Conservation (phyloP, 371 early-diverging fungal genomes). For the Rhizopus stolonifer region DNA sequence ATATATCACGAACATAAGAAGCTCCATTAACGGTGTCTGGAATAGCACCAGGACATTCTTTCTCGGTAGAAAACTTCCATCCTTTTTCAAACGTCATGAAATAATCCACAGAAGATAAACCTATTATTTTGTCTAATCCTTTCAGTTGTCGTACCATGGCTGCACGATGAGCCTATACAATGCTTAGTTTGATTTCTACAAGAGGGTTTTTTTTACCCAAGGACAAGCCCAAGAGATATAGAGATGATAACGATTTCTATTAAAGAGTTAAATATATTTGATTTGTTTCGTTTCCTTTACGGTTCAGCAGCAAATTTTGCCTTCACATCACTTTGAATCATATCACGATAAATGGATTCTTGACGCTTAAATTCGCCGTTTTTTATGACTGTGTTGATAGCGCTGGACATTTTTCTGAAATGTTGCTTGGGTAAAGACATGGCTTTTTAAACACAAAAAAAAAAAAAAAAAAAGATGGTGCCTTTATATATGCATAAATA, state of each 20-base stretch:
- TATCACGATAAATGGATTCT: slow-evolving; percentile 79
- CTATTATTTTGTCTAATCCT: slow-evolving; percentile 79
- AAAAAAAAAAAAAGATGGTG: too few relatives aligned
- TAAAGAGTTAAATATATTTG: not conserved
- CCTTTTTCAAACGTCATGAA: slow-evolving; percentile 77
- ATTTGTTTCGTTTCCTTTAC: slow-evolving; percentile 42
- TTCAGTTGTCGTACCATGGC: slow-evolving; percentile 84
- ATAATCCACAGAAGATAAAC: slow-evolving; percentile 83
- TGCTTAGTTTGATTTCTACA: too few relatives aligned
- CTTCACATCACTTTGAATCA: slow-evolving; percentile 53
- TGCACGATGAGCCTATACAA: slow-evolving; percentile 88
- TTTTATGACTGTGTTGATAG: too few relatives aligned
- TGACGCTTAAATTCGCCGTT: slow-evolving; percentile 88
- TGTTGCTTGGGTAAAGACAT: too few relatives aligned
- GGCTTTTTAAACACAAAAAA: too few relatives aligned
- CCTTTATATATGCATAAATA: too few relatives aligned
- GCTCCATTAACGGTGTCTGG: slow-evolving; percentile 76
- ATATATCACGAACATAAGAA: slow-evolving; percentile 78
- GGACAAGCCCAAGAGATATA: slow-evolving; percentile 84
- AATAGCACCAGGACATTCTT: slow-evolving; percentile 78
- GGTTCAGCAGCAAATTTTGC: slow-evolving; percentile 78
- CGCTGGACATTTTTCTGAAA: too few relatives aligned
- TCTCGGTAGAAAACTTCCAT: slow-evolving; percentile 75
- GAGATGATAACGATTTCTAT: slow-evolving; percentile 74
- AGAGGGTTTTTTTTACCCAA: too few relatives aligned